Conservation (phyloP, 148 eudicot species). For the Euryodendron excelsum region DNA sequence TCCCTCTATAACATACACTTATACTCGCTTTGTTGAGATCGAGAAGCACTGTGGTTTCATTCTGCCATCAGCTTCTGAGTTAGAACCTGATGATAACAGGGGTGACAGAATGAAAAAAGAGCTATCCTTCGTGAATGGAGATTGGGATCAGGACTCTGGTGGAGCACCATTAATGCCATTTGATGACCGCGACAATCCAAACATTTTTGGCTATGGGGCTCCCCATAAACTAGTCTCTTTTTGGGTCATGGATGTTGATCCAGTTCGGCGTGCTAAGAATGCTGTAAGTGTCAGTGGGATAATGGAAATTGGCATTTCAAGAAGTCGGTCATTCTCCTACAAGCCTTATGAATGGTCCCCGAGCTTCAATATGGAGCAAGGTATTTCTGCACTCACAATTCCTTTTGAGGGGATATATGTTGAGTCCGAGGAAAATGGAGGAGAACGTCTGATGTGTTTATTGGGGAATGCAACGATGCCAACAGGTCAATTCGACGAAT, state of each 20-base stretch:
- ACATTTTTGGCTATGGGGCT: not conserved
- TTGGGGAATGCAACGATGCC: slow-evolving; percentile 8
- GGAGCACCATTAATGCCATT: slow-evolving; percentile 12
- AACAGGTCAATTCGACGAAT: not conserved
- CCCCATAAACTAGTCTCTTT: slow-evolving; percentile 6
- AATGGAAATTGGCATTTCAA: slow-evolving; percentile 18
- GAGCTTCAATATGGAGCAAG: slow-evolving; percentile 10
- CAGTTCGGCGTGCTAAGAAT: not conserved
- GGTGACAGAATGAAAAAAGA: slow-evolving; percentile 9
- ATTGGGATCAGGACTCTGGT: slow-evolving; percentile 21
- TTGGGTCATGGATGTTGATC: slow-evolving; percentile 16
- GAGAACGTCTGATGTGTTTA: slow-evolving; percentile 13
- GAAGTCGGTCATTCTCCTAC: not conserved
- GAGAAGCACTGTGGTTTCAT: slow-evolving; percentile 7
- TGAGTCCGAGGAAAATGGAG: slow-evolving; percentile 11
- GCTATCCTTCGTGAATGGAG: slow-evolving; percentile 21
- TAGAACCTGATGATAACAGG: not conserved
- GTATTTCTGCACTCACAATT: slow-evolving; percentile 13
- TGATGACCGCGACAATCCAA: not conserved
- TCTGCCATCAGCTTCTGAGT: slow-evolving; percentile 8
- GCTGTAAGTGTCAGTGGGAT: slow-evolving; percentile 11
- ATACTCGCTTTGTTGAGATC: not conserved
- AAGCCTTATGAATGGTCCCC: slow-evolving; percentile 5
- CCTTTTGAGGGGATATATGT: slow-evolving; percentile 19
- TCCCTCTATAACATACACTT: not conserved